These are phyloP conservation scores for Penicillium arizonense DNA, from an alignment of 495 filamentous ascomycete genomes.

Conservation along the genomic window DNA sequence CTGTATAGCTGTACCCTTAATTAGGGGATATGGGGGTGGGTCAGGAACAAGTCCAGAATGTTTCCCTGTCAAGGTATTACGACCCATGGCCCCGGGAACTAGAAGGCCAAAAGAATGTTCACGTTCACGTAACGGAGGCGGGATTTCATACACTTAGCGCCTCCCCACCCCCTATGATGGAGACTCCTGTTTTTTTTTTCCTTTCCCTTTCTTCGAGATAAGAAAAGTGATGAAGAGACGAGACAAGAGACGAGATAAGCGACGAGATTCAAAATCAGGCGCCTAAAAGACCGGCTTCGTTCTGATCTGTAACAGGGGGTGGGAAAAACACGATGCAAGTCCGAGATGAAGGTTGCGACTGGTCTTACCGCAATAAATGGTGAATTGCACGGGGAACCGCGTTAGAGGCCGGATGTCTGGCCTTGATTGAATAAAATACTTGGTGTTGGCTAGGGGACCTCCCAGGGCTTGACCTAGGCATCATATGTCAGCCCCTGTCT, in stretches of 20 bases:
- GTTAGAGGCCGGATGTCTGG: slow-evolving; percentile 16
- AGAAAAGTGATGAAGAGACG: not conserved
- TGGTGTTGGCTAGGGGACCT: slow-evolving; percentile 13
- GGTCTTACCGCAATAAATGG: not conserved
- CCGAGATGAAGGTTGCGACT: slow-evolving; percentile 16
- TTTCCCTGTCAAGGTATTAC: not conserved
- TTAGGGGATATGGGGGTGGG: slow-evolving; percentile 8
- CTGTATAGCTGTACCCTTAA: slow-evolving; percentile 3
- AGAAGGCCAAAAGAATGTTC: slow-evolving; percentile 41
- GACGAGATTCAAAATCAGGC: not conserved
- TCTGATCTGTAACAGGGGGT: slow-evolving; percentile 12
- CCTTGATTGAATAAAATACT: slow-evolving; percentile 13
- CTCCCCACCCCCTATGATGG: slow-evolving; percentile 15
- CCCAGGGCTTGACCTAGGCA: slow-evolving; percentile 18
- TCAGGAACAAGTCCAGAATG: not conserved
- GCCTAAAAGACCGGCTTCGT: slow-evolving; percentile 10
- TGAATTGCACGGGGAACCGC: slow-evolving; percentile 17
- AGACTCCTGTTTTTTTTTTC: not conserved
- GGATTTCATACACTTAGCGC: slow-evolving; percentile 18
- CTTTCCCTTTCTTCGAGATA: not conserved
- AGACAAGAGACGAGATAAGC: slow-evolving; percentile 2
- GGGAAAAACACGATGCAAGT: slow-evolving; percentile 3
- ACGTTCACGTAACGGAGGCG: slow-evolving; percentile 39
- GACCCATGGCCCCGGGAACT: slow-evolving; percentile 25
- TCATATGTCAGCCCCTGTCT: slow-evolving; percentile 24